Percentiles rank a stretch among this genome's conserved stretches.
These are phyloP conservation scores for Beauveria sp. DNA, from an alignment of 2,329 filamentous ascomycete species.

Conservation along the genomic window DNA sequence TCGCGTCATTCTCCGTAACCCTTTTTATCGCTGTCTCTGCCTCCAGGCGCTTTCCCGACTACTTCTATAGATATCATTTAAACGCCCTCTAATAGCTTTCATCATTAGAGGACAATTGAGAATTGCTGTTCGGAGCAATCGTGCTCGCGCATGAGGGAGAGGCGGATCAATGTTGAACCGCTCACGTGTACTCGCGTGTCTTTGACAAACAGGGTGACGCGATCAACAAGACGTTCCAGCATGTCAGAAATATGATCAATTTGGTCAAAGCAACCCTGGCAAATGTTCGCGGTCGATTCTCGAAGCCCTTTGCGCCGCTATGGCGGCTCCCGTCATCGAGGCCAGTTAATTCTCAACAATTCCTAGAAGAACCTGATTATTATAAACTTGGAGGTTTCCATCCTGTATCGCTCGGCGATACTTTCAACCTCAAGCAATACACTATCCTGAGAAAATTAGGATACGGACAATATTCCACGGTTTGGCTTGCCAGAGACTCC, in stretches of 20 bases:
- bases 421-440: conserved; percentile 27
- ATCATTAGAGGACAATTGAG: background rate
- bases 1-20: background rate
- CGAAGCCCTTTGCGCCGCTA: background rate
- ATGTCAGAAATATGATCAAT: background rate
- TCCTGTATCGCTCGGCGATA: conserved; percentile 1
- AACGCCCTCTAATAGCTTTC: background rate
- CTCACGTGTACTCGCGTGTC: background rate
- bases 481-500: conserved; percentile 17
- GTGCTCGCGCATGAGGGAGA: background rate
- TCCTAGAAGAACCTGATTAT: background rate
- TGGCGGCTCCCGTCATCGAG: background rate
- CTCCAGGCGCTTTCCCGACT: background rate
- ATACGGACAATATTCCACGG: conserved; percentile 18
- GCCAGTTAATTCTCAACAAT: background rate
- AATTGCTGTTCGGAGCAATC: background rate
- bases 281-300: background rate
- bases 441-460: conserved; percentile 19
- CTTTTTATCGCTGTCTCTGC: background rate
- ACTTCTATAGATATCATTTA: background rate
- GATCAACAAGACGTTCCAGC: background rate
- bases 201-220: background rate
- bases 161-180: background rate
- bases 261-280: background rate
- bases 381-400: conserved; percentile 1